Base-by-base conservation (phyloP, 768 basidiomycete genomes). In the Pholiota molesta region DNA sequence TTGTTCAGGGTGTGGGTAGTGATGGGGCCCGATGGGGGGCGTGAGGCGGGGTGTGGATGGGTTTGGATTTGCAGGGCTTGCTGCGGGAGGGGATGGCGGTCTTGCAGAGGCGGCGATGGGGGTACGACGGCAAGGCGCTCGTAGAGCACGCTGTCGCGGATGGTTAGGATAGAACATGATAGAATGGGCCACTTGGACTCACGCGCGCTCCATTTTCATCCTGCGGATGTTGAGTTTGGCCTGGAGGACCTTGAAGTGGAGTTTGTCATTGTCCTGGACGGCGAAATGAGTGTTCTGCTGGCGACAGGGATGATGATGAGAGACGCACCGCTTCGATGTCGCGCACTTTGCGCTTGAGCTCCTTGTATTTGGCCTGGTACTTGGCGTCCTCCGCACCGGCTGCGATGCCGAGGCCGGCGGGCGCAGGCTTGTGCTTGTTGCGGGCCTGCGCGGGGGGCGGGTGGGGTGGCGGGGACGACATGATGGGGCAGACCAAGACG, bases 161-260 rank as follows among this genome's bases (percentile, higher is more conserved):
- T 26, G 16, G 49, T 16, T 23, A 51, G 21, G 39, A 62, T 67
- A 63, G 10, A 13, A 37, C 13, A 37, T 3, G 35, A 11, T 4
- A 37, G 14, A 37, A 13, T 37, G 35, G 1, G 35, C 14, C 1
- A 37, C 11, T 13, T 37, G 19, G 61, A 86, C 92, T 80, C 69
- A 94, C 93, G 92, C 91, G 79, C 93, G 81, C 76, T 95, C 93
- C 60, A 95, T 80, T 75, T 92, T 90, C 85, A 94, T 90, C 44
- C 93, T 83, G 73, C 92, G 91, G 45, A 95, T 92, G 69, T 86
- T 89, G 68, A 88, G 87, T 75, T 91, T 94, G 31, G 92, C 86
- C 71, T 88, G 82, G 29, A 92, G 78, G 39, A 93, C 86, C 73
- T 92, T 91, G 81, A 88, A 86, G 71, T 90, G 85, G 62, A 95